Conservation (phyloP, 2,329 filamentous ascomycete species). For the Raffaelea ambrosiae region DNA sequence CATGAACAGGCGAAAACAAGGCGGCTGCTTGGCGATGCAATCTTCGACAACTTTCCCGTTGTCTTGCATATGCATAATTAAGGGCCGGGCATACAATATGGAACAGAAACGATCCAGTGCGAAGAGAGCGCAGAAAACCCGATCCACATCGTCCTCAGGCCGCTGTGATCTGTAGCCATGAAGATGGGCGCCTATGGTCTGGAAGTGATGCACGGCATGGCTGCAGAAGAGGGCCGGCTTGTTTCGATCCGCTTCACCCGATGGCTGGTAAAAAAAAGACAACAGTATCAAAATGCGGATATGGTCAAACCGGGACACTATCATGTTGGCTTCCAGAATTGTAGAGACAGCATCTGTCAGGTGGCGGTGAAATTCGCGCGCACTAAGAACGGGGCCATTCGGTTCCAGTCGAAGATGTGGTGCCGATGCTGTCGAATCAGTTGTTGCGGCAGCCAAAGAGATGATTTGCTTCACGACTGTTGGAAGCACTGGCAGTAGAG, state of each 20-base stretch:
- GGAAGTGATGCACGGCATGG: slow-evolving; percentile 47
- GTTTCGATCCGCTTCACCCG: slow-evolving; percentile 43
- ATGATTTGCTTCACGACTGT: slow-evolving; percentile 45
- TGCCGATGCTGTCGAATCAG: slow-evolving; percentile 34
- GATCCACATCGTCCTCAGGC: slow-evolving; percentile 33
- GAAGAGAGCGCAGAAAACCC: slow-evolving; percentile 51
- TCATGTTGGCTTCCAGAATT: slow-evolving; percentile 43
- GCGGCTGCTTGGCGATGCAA: slow-evolving; percentile 40
- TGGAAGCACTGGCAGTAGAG: slow-evolving; percentile 23
- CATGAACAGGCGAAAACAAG: slow-evolving; percentile 49
- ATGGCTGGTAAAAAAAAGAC: slow-evolving; percentile 51
- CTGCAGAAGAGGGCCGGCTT: slow-evolving; percentile 43
- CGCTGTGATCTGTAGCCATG: slow-evolving; percentile 23
- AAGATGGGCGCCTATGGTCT: slow-evolving; percentile 49
- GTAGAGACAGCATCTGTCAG: slow-evolving; percentile 40
- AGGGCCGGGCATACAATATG: slow-evolving; percentile 51
- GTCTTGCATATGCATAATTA: slow-evolving; percentile 52
- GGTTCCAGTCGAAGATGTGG: slow-evolving; percentile 34
- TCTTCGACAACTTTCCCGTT: slow-evolving; percentile 44
- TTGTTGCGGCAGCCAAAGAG: slow-evolving; percentile 40
- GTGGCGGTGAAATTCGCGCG: slow-evolving; percentile 38
- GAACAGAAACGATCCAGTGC: slow-evolving; percentile 52
- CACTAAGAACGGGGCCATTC: slow-evolving; percentile 28
- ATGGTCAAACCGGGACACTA: slow-evolving; percentile 44
- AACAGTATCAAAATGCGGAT: slow-evolving; percentile 46